These are phyloP conservation scores for Caloboletus inedulis DNA, from an alignment of 1,284 basidiomycete genomes.

Conservation along the genomic window DNA sequence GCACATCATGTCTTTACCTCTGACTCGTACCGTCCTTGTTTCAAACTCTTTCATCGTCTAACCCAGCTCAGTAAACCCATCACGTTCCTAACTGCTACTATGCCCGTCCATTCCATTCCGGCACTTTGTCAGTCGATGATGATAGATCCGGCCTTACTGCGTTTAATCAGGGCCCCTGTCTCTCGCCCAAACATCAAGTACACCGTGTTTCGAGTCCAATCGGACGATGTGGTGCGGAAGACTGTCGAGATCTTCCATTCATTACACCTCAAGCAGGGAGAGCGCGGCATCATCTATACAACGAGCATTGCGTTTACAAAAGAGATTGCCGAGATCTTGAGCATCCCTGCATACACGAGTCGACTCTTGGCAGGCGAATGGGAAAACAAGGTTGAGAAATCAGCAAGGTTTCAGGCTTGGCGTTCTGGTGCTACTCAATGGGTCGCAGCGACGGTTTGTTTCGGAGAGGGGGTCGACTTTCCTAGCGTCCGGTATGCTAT, in stretches of 20 bases:
- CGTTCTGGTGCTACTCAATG: not conserved
- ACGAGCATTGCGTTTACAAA: not conserved
- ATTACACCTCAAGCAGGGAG: too few relatives aligned
- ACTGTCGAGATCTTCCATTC: not conserved
- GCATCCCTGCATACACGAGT: not conserved
- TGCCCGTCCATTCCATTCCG: constrained; percentile 9
- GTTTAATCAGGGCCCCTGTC: not conserved
- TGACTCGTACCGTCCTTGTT: constrained; percentile 16
- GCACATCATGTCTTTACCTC: constrained; percentile 22
- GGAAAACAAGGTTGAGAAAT: not conserved
- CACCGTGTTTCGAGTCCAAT: not conserved
- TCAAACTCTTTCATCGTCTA: constrained; percentile 13
- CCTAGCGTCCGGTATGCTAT: constrained; percentile 1
- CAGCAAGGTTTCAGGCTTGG: not conserved
- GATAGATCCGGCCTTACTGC: not conserved
- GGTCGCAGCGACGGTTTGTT: constrained; percentile 1
- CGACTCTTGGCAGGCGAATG: too few relatives aligned
- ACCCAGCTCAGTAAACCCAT: constrained; percentile 6
- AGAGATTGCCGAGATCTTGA: not conserved
- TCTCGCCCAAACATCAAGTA: constrained; percentile 1
- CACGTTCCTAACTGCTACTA: constrained; percentile 1
- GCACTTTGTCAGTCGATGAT: constrained; percentile 3
- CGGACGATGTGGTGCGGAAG: not conserved
- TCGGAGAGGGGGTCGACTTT: constrained; percentile 1
- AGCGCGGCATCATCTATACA: constrained; percentile 4